Evolutionary conservation across 2,329 filamentous ascomycete species (phyloP), one percentile per base, ranked within the genome.

Genomic region (Kalmusia sp.): DNA sequence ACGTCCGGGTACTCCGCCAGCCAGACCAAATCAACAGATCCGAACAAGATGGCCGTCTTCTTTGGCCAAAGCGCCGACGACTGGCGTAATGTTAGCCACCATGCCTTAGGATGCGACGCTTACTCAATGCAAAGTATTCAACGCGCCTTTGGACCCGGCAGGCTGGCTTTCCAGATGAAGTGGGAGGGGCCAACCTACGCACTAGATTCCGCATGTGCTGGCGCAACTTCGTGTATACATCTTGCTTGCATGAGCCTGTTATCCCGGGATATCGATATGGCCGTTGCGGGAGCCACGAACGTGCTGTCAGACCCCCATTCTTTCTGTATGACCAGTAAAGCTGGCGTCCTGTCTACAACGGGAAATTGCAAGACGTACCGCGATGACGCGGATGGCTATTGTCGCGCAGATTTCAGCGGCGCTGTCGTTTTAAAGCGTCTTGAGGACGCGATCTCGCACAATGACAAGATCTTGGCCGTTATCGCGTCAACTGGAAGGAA

Each of bases 71-170:
- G 61, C 3, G 52, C 34, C 24, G 65, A 74, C 43, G 73, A 75
- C 51, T 66, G 45, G 43, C n/a, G n/a, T n/a, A 34, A 27, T 8
- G 15, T 30, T 6, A 44, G 44, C 9, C 12, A 45, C 24, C 9
- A 51, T n/a, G 9, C 12, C 4, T n/a, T 44, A 17, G 44, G 34
- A n/a, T 28, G 33, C 22, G 44, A 49, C 21, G 40, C 38, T 1
- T 83, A 84, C 62, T 82, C 71, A 61, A 80, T 85, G 35, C 77
- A 82, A 0, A 81, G 81, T 15, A 76, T 76, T 22, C 69, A 72
- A 8, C 73, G 83, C 15, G 82, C 80, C 0, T 85, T 85, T 49
- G 77, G 72, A 0, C 77, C 78, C 0, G 82, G 81, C 41, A 57
- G 71, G 2, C 66, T 74, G 7, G 67, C 61, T 12, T 70, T 70